Evolutionary conservation across 2,329 filamentous ascomycete genomes (phyloP).

Genomic region (Arachnomyces sp.): DNA sequence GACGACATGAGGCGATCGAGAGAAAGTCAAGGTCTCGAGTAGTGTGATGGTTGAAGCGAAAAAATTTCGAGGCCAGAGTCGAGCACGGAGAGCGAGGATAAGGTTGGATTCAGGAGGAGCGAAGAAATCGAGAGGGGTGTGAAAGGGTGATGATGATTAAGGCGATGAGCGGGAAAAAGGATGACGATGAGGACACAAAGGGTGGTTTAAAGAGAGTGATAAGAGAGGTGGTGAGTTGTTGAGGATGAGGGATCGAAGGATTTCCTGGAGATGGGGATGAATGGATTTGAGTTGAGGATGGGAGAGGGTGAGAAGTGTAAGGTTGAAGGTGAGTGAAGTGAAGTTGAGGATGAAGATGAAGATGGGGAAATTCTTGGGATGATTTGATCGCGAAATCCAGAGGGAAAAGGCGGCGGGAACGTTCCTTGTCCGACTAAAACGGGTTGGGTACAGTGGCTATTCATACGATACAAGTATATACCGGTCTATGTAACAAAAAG

Average conservation of each 20-base stretch:
- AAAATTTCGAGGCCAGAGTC: too few species aligned
- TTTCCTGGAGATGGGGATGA: conserved; percentile 2
- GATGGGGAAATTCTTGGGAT: conserved; percentile 1
- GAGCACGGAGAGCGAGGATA: background rate
- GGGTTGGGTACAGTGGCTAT: too few species aligned
- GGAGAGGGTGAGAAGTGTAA: background rate
- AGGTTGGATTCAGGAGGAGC: background rate
- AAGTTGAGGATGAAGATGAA: conserved; percentile 5
- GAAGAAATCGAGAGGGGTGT: background rate
- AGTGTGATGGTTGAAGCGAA: too few species aligned
- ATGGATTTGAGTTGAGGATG: conserved; percentile 5
- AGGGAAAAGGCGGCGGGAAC: too few species aligned
- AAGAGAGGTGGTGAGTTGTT: conserved; percentile 3
- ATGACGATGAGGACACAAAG: conserved; percentile 6
- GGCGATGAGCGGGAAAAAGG: background rate
- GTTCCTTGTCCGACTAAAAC: too few species aligned
- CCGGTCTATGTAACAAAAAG: too few species aligned
- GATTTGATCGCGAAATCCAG: too few species aligned
- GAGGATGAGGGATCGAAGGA: background rate
- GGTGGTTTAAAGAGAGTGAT: conserved; percentile 4
- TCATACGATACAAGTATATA: too few species aligned
- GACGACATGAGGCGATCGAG: conserved; percentile 7
- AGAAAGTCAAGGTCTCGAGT: background rate
- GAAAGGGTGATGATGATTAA: background rate
- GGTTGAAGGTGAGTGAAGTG: conserved; percentile 3